Base-by-base conservation (phyloP, 108 stramenopile species). In the Skeletonema tropicum region DNA sequence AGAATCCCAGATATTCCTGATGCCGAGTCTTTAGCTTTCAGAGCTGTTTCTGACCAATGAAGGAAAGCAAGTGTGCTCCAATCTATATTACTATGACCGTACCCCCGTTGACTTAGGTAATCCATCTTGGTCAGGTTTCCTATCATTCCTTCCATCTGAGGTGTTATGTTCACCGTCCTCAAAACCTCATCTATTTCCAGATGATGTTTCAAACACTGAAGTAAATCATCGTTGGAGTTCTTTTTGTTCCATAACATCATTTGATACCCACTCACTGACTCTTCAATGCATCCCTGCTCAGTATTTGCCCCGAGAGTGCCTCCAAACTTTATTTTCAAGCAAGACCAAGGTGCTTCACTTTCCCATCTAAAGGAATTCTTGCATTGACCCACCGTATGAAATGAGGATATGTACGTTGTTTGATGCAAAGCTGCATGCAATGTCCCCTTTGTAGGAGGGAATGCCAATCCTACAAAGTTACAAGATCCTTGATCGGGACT, bases 401-500 rank as follows among this genome's bases (percentile, higher is more conserved):
- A 62, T n/a, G 32, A 15, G 5, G 38, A 39, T 0, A 62, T 39
- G 19, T 62, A 62, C 32, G 61, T 62, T 4, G 5, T 62, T 62
- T 62, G 61, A n/a, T 33, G 38, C 19, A 62, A 39, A 62, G 31
- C 61, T 62, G 38, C 23, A 39, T 62, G 38, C 15, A 62, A 32
- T 62, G 61, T 19, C 15, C 4, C 15, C n/a, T 61, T 19, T 0
- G 60, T 61, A 19, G 61, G 61, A 32, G 61, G 61, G 10, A 62
- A 62, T 33, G 61, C 61, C 61, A 62, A 62, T 21, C 39, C 61
- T 9, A 62, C 61, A 11, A 62, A 62, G n/a, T 62, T 33, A 21
- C 61, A 62, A 19, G 61, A 62, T 17, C 10, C 7, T 33, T 2
- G 15, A 38, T 38, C 12, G 6, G 23, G 23, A 21, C 17, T 19